phyloP scores from a whole-genome alignment of 2,329 filamentous ascomycete species.

The Ascomycota sp. region DNA sequence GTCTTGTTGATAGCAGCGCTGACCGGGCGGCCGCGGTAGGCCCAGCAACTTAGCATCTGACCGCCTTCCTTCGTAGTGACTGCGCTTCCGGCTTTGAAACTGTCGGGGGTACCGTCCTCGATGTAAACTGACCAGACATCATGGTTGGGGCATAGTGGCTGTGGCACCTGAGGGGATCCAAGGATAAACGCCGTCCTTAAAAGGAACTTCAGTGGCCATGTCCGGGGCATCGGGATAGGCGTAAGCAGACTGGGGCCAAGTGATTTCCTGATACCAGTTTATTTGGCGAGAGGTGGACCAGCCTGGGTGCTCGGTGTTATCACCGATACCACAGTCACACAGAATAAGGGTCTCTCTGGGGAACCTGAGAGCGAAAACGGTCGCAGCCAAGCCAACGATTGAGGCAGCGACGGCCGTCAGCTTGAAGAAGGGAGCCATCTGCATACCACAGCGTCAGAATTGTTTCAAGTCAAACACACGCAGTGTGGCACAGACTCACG shows the following conservation, averaged over 20 bases:
- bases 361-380: slow-evolving; percentile 7
- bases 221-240: slow-evolving; percentile 16
- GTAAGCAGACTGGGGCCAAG: slow-evolving; percentile 15
- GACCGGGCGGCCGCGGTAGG: slow-evolving; percentile 19
- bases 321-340: slow-evolving; percentile 21
- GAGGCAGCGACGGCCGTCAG: slow-evolving; percentile 5
- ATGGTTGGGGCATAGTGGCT: slow-evolving; percentile 16
- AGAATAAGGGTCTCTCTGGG: slow-evolving; percentile 18
- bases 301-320: slow-evolving; percentile 16
- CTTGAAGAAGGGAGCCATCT: slow-evolving; percentile 3
- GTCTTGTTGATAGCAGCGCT: slow-evolving; percentile 19
- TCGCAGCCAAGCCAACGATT: slow-evolving; percentile 6
- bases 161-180: slow-evolving; percentile 18
- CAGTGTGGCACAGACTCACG: neutral
- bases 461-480: too few species aligned
- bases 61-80: slow-evolving; percentile 19
- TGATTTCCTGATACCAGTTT: slow-evolving; percentile 20
- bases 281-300: slow-evolving; percentile 24
- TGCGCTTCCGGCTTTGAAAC: slow-evolving; percentile 18
- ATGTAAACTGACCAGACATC: slow-evolving; percentile 21
- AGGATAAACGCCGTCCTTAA: slow-evolving; percentile 16
- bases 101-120: slow-evolving; percentile 18
- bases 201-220: slow-evolving; percentile 19
- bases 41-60: slow-evolving; percentile 19
- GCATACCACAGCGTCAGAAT: too few species aligned